Percentiles rank a stretch among this genome's conserved stretches.
phyloP scores from a whole-genome alignment of 1,284 basidiomycete species.

The Sporisorium iseilematis-ciliati region DNA sequence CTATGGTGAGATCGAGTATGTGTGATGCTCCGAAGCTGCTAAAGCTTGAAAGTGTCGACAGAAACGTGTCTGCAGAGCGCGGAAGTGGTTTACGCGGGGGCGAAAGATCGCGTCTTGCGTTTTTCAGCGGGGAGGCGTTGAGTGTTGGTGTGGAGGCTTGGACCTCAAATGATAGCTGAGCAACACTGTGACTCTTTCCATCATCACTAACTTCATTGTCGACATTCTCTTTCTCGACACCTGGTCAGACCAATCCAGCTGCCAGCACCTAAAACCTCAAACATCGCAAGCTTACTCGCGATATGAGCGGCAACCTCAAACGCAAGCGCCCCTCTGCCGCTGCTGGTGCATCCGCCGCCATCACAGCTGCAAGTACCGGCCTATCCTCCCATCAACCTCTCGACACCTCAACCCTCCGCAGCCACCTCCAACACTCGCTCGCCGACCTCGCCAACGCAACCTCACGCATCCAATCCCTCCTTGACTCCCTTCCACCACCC shows the following conservation, averaged over 20 bases:
- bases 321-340: conserved; percentile 12
- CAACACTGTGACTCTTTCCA: not conserved
- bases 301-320: conserved; percentile 16
- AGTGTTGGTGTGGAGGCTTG: conserved; percentile 41
- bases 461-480: conserved; percentile 3
- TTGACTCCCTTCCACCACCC: not conserved
- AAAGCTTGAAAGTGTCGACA: not conserved
- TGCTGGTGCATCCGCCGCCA: not conserved
- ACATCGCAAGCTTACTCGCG: too few relatives aligned
- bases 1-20: not conserved
- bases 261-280: too few relatives aligned
- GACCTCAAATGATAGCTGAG: not conserved
- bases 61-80: not conserved
- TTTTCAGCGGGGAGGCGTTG: not conserved
- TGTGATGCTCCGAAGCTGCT: conserved; percentile 1
- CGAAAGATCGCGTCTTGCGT: not conserved
- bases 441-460: not conserved
- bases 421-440: conserved; percentile 8
- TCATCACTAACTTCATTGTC: not conserved
- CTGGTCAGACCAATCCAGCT: too few relatives aligned
- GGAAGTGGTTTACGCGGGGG: not conserved
- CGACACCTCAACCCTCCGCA: not conserved
- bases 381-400: not conserved
- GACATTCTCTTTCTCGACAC: not conserved
- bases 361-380: too few relatives aligned